phyloP scores from a whole-genome alignment of 805 yeast genomes.

The Saccharomycopsis amapae region DNA sequence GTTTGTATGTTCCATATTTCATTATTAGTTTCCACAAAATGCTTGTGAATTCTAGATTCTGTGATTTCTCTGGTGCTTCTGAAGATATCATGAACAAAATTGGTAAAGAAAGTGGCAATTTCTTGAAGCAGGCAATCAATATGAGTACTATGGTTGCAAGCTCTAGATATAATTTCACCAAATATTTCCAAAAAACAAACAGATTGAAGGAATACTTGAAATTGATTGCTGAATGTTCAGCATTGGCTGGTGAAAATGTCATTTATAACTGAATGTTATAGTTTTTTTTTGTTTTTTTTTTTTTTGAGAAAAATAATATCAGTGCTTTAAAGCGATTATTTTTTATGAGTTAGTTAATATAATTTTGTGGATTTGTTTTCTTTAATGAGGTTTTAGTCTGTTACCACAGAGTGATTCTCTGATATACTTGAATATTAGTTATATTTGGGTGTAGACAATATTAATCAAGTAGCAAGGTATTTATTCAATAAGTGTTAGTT shows the following conservation, averaged over 20 bases:
- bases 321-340: too few species aligned
- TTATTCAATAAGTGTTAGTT: too few species aligned
- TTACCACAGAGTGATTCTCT: too few species aligned
- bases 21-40: slow-evolving; percentile 61
- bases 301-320: background rate
- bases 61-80: slow-evolving; percentile 8
- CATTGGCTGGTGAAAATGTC: slow-evolving; percentile 45
- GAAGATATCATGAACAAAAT: background rate
- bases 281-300: too few species aligned
- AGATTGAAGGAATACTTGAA: slow-evolving; percentile 46
- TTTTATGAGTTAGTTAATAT: too few species aligned
- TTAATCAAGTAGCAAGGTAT: too few species aligned
- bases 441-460: too few species aligned
- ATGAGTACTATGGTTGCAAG: slow-evolving; percentile 61
- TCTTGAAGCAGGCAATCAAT: slow-evolving; percentile 49
- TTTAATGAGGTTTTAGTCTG: too few species aligned
- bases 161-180: slow-evolving; percentile 53
- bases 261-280: slow-evolving; percentile 29
- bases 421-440: too few species aligned
- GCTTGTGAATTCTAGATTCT: slow-evolving; percentile 35
- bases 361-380: too few species aligned
- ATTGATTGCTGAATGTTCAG: slow-evolving; percentile 50
- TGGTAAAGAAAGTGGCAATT: slow-evolving; percentile 29
- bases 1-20: slow-evolving; percentile 65
- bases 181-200: slow-evolving; percentile 52